A percentile compares a stretch with the other conserved stretches of the same genome.
Evolutionary conservation across 2,329 filamentous ascomycete species (phyloP).

Genomic region (Hymenoscyphus fructigenus): DNA sequence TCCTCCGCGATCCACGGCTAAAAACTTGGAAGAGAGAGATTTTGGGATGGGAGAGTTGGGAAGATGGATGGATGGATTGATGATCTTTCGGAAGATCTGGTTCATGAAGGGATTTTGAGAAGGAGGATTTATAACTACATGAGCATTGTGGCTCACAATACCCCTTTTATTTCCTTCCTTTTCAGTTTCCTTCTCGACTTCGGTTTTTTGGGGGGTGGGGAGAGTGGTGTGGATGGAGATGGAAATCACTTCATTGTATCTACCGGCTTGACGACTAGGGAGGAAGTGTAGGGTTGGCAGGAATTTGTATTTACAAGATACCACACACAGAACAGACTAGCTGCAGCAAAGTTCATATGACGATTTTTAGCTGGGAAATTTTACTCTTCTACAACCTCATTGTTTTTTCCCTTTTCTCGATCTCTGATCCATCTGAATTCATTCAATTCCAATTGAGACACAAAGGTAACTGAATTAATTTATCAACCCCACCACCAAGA

Average conservation of each 20-base stretch:
- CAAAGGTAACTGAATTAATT: neutral
- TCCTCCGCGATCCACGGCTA: neutral
- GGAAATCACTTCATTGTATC: neutral
- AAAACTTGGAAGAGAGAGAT: neutral
- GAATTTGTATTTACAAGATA: neutral
- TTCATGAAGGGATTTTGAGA: slow-evolving; percentile 3
- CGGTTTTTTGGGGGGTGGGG: neutral
- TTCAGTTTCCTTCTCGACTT: neutral
- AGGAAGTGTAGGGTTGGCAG: neutral
- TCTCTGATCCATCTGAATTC: neutral
- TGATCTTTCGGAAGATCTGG: neutral
- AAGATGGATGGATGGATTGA: neutral
- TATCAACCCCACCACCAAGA: neutral
- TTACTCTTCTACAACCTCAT: neutral
- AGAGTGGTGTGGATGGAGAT: neutral
- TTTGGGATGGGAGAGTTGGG: neutral
- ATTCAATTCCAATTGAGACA: no score
- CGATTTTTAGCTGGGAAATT: neutral
- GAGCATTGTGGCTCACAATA: slow-evolving; percentile 1
- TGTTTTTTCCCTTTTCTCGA: neutral
- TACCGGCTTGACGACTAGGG: neutral
- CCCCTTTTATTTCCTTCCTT: neutral
- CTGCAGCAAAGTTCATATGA: neutral
- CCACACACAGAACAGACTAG: neutral
- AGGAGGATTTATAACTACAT: neutral